Percentiles rank a stretch among this genome's conserved stretches.
Evolutionary conservation across 257 asterid species (phyloP).

Genomic region (Lantana camara): DNA sequence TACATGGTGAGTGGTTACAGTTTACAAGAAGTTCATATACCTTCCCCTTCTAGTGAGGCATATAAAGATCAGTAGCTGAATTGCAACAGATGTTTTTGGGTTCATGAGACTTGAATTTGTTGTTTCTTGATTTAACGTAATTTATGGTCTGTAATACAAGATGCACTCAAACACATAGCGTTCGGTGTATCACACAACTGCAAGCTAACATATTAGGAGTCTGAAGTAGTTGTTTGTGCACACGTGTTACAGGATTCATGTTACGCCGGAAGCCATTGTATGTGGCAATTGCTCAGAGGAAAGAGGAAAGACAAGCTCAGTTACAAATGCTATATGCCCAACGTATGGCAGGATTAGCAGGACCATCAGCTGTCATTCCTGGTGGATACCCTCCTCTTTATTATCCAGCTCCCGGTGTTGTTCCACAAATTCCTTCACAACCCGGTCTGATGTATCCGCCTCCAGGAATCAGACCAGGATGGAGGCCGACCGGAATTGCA

Average conservation of each 20-base stretch:
- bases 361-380: slow-evolving; percentile 54
- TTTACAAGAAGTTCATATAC: no score
- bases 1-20: slow-evolving; percentile 46
- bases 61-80: no score
- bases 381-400: slow-evolving; percentile 70
- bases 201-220: not conserved
- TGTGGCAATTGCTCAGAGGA: slow-evolving; percentile 84
- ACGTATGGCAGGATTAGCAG: slow-evolving; percentile 52
- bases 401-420: slow-evolving; percentile 55
- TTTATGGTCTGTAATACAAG: not conserved
- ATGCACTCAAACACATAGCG: not conserved
- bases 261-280: slow-evolving; percentile 72
- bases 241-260: slow-evolving; percentile 57
- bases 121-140: not conserved
- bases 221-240: slow-evolving; percentile 6
- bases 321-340: slow-evolving; percentile 63
- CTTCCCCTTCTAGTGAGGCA: no score
- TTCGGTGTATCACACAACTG: not conserved
- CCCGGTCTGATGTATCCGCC: slow-evolving; percentile 63
- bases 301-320: slow-evolving; percentile 79
- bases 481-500: slow-evolving; percentile 63
- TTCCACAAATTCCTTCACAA: slow-evolving; percentile 53
- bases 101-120: not conserved
- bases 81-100: no score
- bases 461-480: slow-evolving; percentile 58